These are phyloP conservation scores for Solidago caesia DNA, from an alignment of 129 eudicot genomes.

Conservation along the genomic window DNA sequence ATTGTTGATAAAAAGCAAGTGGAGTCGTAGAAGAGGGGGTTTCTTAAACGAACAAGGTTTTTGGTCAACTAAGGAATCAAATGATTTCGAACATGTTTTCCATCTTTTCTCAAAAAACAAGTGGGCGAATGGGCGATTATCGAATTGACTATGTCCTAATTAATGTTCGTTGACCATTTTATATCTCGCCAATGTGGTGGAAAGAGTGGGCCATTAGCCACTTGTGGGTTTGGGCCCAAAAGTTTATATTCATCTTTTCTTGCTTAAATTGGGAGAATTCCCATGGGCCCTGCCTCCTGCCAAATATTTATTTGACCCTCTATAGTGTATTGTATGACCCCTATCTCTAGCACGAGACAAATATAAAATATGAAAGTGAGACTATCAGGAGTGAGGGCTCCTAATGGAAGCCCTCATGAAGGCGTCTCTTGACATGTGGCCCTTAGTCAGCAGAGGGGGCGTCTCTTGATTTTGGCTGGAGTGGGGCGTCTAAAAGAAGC, in stretches of 20 bases:
- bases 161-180: constrained; percentile 4
- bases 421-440: too few relatives aligned
- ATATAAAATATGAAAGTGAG: neutral
- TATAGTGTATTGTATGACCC: neutral
- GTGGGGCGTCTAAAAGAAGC: too few relatives aligned
- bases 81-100: constrained; percentile 4
- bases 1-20: too few relatives aligned
- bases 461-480: too few relatives aligned
- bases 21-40: too few relatives aligned
- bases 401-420: too few relatives aligned
- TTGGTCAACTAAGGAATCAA: constrained; percentile 13
- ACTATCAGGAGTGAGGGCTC: too few relatives aligned
- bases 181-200: neutral
- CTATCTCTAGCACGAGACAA: neutral
- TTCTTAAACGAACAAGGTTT: neutral
- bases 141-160: neutral
- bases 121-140: neutral
- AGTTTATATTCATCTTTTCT: neutral
- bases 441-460: too few relatives aligned
- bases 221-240: neutral
- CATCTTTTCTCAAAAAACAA: neutral
- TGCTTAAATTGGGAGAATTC: neutral
- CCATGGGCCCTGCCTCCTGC: neutral
- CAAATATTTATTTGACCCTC: neutral
- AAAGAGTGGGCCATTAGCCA: neutral